Base-by-base conservation (phyloP, 148 eudicot genomes). In the Amaranthus palmeri region DNA sequence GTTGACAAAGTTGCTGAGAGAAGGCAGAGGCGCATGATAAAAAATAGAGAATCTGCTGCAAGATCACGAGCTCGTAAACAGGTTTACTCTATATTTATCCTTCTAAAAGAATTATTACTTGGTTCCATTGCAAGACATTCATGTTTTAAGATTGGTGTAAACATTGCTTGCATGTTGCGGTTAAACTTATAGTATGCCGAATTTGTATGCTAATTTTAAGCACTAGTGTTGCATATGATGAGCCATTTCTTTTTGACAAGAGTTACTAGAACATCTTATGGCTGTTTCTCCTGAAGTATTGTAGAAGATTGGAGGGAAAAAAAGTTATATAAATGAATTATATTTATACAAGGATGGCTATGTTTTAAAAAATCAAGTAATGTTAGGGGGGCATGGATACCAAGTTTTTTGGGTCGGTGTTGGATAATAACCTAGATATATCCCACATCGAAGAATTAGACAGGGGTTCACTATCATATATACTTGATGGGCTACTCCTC, bases 11-110 rank as follows among this genome's bases (percentile, higher is more conserved):
- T 86, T 55, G 88, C 89, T n/a, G 98, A 93, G 75, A 85, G 98
- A 81, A 82, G 97, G 73, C 98, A 91, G 73, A 87, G 90, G 76
- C 85, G 98, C 57, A 91, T 91, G 98, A 89, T 91, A 54, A 93
- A 91, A 81, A 93, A 91, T 72, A 76, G 97, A 72, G 98, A 93
- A 59, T 93, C 98, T 9, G 98, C 98, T 76, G 97, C 98, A 42
- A 85, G 97, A 75, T 93, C 97, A 65, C 82, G 98, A 68, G 97
- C 97, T 65, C 95, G 97, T 69, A 93, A 93, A 76, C 96, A 93
- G 98, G 98, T 91, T 25, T 67, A 80, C 54, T 64, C 36, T 25
- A 25, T 25, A 25, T 25, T 25, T 25, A 25, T 25, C 36, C 36
- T 25, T 25, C 36, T 25, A 25, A 25, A 25, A 25, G 36, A 25